These are phyloP conservation scores for Encephalitozoon intestinalis DNA, from an alignment of 371 early-diverging fungal genomes.

Conservation along the genomic window DNA sequence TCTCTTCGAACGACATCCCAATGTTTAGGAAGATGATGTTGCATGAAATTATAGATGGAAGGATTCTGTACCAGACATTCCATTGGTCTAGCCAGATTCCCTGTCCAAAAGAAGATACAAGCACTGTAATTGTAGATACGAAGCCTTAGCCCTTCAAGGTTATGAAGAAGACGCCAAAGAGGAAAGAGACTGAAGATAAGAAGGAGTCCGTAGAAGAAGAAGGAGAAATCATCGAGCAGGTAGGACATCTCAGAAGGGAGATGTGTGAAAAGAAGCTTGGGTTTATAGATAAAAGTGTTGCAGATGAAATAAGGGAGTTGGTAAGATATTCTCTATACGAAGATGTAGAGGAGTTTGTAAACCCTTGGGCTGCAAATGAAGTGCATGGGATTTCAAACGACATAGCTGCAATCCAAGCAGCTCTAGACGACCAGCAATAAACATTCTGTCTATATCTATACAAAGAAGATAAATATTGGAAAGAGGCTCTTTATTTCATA, in stretches of 20 bases:
- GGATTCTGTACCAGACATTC: not conserved
- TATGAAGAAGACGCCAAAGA: constrained; percentile 7
- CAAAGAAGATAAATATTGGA: not conserved
- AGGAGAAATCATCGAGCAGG: not conserved
- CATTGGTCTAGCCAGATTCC: not conserved
- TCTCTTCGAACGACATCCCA: not conserved
- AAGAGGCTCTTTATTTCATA: not conserved
- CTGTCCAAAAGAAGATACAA: not conserved
- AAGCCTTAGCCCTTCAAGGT: not conserved
- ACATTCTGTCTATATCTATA: not conserved
- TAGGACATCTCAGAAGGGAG: not conserved
- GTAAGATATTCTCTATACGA: constrained; percentile 1
- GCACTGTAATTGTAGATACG: not conserved
- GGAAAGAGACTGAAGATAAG: not conserved
- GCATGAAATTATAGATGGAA: not conserved
- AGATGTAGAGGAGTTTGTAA: not conserved
- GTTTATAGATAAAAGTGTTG: constrained; percentile 8
- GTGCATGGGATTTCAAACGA: not conserved
- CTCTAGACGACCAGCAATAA: not conserved
- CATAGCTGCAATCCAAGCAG: not conserved
- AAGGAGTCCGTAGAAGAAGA: not conserved
- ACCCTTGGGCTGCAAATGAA: not conserved
- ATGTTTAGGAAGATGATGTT: constrained; percentile 1
- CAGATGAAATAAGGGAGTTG: constrained; percentile 7
- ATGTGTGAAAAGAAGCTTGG: not conserved